phyloP scores from a whole-genome alignment of 805 yeast genomes.

The Ogataea chonburiensis region DNA sequence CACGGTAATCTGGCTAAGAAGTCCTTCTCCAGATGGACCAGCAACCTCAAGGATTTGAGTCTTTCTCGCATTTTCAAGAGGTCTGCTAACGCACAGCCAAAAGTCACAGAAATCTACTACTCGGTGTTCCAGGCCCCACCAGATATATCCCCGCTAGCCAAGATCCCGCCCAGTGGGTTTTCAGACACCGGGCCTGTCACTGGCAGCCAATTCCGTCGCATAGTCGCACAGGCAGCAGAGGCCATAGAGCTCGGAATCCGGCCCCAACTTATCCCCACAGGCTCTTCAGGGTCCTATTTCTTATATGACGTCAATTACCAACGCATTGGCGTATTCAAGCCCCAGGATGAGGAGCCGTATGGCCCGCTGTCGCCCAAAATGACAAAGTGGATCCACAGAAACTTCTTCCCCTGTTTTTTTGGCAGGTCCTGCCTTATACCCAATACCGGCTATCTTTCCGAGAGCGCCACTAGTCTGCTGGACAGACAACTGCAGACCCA shows the following conservation, averaged over 20 bases:
- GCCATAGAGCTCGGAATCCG: constrained; percentile 46
- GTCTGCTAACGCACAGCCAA: constrained; percentile 24
- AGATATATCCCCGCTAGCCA: constrained; percentile 28
- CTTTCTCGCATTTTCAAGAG: constrained; percentile 12
- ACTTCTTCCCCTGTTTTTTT: constrained; percentile 73
- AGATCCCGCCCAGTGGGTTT: constrained; percentile 29
- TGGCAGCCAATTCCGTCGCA: constrained; percentile 33
- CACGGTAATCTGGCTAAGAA: no score
- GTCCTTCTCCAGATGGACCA: constrained; percentile 19
- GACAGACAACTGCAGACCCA: constrained; percentile 57
- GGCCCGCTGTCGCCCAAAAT: constrained; percentile 77
- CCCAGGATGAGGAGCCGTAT: constrained; percentile 79
- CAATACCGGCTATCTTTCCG: constrained; percentile 69
- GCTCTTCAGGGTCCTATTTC: constrained; percentile 73
- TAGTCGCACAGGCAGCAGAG: constrained; percentile 43
- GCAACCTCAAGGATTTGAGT: constrained; percentile 13
- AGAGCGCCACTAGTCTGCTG: constrained; percentile 66
- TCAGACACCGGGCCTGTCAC: constrained; percentile 29
- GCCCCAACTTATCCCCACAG: constrained; percentile 58
- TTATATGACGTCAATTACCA: constrained; percentile 38
- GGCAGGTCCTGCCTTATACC: constrained; percentile 73
- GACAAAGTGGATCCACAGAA: constrained; percentile 77
- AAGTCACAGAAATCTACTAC: constrained; percentile 45
- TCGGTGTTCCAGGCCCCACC: constrained; percentile 50
- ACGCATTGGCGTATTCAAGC: constrained; percentile 65